Base-by-base conservation (phyloP, 805 yeast genomes). In the Saccharomyces paradoxus region DNA sequence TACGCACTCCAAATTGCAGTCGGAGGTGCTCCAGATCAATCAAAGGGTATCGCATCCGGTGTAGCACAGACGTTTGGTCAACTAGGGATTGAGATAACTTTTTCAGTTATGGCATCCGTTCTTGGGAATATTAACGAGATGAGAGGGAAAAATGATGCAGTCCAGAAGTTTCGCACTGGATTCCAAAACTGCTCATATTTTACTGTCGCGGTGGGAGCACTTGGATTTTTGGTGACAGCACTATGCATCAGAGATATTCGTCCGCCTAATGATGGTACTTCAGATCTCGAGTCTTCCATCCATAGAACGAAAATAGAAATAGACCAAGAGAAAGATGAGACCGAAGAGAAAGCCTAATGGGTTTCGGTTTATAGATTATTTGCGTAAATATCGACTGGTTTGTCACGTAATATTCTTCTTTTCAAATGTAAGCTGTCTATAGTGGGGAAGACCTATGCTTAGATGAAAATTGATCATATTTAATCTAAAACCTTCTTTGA, bases 31-130 rank as follows among this genome's bases (percentile, higher is more conserved):
- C 78, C 80, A 0, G 48, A 60, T 4, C 70, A 72, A 51, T 55
- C 72, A 14, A 77, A 74, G 51, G 78, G 77, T 17, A 69, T 71
- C 29, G 74, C 74, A 2, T 55, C 71, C 6, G 79, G 75, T 1
- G 57, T 74, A 6, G 62, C 67, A 37, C 72, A 67, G 55, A 72
- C 77, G 0, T 55, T 63, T 13, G 70, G 69, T 1, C 78, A 74
- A 58, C 53, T 73, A 28, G 73, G 72, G 0, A 53, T 62, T 26
- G 61, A 58, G 37, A 41, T 58, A 30, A 50, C 61, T 2, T 54
- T 58, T 30, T 58, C 61, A 8, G 54, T 58, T 13, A 54, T 58
- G 51, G 53, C 55, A 4, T 58, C 61, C 5, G 48, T 56, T 12
- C 27, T 55, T 17, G 58, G 60, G 9, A 53, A 56, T 52, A 53